phyloP scores from a whole-genome alignment of 78 protist species.

The Dictyostelium brefeldianum region DNA sequence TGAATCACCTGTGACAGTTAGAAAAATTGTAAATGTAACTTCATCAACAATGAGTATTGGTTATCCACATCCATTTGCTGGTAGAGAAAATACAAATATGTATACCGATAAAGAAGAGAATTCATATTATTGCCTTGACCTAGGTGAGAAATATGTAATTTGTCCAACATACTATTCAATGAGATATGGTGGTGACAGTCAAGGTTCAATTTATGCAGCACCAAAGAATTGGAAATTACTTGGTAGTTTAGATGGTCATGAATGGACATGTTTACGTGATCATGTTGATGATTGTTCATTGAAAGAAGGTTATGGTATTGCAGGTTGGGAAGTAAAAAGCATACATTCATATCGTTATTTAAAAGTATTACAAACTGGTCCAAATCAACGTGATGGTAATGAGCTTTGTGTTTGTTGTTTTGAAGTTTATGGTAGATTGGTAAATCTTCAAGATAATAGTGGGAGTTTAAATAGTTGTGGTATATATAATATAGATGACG shows the following conservation, averaged over 20 bases:
- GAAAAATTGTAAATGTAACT: slow-evolving; percentile 38
- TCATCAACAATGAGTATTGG: slow-evolving; percentile 67
- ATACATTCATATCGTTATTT: slow-evolving; percentile 63
- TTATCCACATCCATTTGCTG: slow-evolving; percentile 58
- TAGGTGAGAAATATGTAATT: slow-evolving; percentile 56
- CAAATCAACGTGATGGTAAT: slow-evolving; percentile 66
- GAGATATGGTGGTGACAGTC: slow-evolving; percentile 80
- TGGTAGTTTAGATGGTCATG: slow-evolving; percentile 59
- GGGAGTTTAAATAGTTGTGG: neutral
- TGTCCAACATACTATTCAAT: slow-evolving; percentile 68
- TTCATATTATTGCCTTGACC: slow-evolving; percentile 39
- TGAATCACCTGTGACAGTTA: slow-evolving; percentile 27
- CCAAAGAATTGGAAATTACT: slow-evolving; percentile 77
- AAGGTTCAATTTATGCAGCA: slow-evolving; percentile 78
- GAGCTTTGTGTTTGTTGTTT: slow-evolving; percentile 81
- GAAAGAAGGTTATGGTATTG: slow-evolving; percentile 70
- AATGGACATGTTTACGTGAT: slow-evolving; percentile 44
- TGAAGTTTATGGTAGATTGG: slow-evolving; percentile 76
- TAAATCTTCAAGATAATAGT: slow-evolving; percentile 45
- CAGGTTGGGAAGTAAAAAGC: slow-evolving; percentile 70
- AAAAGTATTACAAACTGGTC: slow-evolving; percentile 54
- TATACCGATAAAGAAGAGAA: slow-evolving; percentile 54
- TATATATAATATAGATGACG: neutral
- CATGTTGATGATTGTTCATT: slow-evolving; percentile 47
- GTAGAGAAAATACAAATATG: slow-evolving; percentile 56